A percentile compares a stretch with the other conserved stretches of the same genome.
These are phyloP conservation scores for Jackrogersella minutella DNA, from an alignment of 495 filamentous ascomycete species.

Conservation along the genomic window DNA sequence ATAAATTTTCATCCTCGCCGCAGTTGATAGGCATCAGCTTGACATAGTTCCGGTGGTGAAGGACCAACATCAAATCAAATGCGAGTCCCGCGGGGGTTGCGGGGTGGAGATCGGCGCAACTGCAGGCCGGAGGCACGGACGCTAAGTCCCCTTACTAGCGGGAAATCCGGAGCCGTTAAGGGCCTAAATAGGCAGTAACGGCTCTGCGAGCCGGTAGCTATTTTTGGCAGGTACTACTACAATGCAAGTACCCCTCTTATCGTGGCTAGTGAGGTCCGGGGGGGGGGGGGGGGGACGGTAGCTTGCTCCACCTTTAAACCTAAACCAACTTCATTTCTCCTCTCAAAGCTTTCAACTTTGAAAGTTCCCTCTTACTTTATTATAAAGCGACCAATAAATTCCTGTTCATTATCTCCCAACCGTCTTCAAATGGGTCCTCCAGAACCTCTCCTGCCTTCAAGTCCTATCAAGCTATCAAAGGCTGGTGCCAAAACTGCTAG, in stretches of 20 bases:
- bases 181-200: not conserved
- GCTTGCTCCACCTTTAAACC: too few relatives aligned
- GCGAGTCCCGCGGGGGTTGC: not conserved
- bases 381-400: too few relatives aligned
- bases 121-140: not conserved
- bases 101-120: not conserved
- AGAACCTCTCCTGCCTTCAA: not conserved
- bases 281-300: too few relatives aligned
- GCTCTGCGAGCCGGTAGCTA: not conserved
- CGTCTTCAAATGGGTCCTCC: not conserved
- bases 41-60: not conserved
- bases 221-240: too few relatives aligned
- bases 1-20: not conserved
- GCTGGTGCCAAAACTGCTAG: not conserved
- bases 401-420: not conserved
- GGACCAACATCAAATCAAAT: not conserved
- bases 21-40: not conserved
- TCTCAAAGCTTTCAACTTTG: too few relatives aligned
- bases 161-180: not conserved
- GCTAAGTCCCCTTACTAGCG: not conserved
- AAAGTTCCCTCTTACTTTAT: too few relatives aligned
- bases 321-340: not conserved
- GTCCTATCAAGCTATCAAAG: not conserved
- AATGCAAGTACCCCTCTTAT: too few relatives aligned
- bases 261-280: too few relatives aligned